Evolutionary conservation across 768 basidiomycete species (phyloP), one percentile per base, ranked within the genome.

Genomic region (Lactifluus echinatus): DNA sequence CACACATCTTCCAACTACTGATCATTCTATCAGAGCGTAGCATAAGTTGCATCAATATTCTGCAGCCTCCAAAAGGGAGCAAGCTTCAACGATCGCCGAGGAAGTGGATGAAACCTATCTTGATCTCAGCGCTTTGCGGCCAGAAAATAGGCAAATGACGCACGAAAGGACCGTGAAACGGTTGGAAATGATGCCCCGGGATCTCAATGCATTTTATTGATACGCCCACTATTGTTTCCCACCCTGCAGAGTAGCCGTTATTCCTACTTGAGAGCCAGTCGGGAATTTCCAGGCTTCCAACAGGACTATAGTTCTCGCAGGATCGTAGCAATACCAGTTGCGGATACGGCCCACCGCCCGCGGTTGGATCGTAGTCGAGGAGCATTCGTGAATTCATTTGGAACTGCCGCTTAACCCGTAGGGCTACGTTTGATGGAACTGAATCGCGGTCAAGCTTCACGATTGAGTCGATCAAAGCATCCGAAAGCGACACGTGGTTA

Each of bases 181-280:
- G 72, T 60, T 77, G 67, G 58, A 87, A 87, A 60, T 88, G 86
- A 66, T 87, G 68, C 0, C 86, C 86, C 0, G 84, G 80, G 3
- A 87, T 79, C 59, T 82, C 78, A 40, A 80, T 65, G 2, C 77
- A 70, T 37, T 74, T 71, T 1, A 85, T 55, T 6, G 65, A 29
- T 8, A 47, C 56, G 4, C 71, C 72, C 0, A 75, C 67, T 8
- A 82, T 59, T 0, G 43, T 60, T 52, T 79, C 75, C 85, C 86
- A 87, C 21, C 72, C 77, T 0, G 50, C 68, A 15, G 65, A 56
- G 21, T 61, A 59, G 0, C 66, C 60, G 29, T 76, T 67, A 17
- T 64, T 68, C 12, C 82, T 74, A 53, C 82, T 73, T 0, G 75
- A 67, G 33, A 87, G 72, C 82, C 83, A 85, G 15, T 59, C 34